A percentile compares a stretch with the other conserved stretches of the same genome.
These are phyloP conservation scores for Groenewaldozyma tartarivorans DNA, from an alignment of 805 yeast genomes.

Conservation along the genomic window DNA sequence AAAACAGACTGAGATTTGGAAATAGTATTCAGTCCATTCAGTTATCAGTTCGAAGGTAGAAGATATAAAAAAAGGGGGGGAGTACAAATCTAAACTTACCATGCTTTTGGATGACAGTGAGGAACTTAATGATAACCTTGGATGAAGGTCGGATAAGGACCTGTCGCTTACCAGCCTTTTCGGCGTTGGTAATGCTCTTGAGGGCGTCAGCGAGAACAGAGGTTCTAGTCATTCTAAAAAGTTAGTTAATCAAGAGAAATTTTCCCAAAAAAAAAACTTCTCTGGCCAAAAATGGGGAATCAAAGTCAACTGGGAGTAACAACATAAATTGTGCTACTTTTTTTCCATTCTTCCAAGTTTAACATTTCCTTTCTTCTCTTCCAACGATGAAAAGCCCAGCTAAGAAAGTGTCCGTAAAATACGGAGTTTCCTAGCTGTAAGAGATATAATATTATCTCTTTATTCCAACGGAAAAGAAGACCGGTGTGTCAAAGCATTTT, in stretches of 20 bases:
- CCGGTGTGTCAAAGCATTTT: constrained; percentile 20
- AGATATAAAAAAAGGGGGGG: neutral
- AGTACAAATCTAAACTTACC: constrained; percentile 44
- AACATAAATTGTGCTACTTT: neutral
- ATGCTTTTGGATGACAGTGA: constrained; percentile 95
- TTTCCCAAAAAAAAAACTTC: no score
- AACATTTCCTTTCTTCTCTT: no score
- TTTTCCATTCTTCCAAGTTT: neutral
- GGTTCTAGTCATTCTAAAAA: constrained; percentile 77
- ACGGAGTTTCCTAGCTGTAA: no score
- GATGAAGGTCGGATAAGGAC: constrained; percentile 97
- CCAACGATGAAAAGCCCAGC: no score
- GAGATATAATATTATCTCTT: no score
- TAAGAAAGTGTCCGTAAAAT: constrained; percentile 3
- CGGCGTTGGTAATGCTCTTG: constrained; percentile 97
- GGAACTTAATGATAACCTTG: constrained; percentile 94
- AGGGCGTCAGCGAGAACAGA: constrained; percentile 98
- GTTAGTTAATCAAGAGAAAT: no score
- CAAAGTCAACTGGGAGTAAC: neutral
- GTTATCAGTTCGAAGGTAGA: constrained; percentile 78
- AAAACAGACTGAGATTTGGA: constrained; percentile 88
- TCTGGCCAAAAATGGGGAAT: no score
- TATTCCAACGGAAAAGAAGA: no score
- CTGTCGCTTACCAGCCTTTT: constrained; percentile 98
- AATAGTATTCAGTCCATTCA: constrained; percentile 84